Evolutionary conservation across 225 moss, liverwort and hornwort species (phyloP).

Genomic region (Sphagnum contortum): DNA sequence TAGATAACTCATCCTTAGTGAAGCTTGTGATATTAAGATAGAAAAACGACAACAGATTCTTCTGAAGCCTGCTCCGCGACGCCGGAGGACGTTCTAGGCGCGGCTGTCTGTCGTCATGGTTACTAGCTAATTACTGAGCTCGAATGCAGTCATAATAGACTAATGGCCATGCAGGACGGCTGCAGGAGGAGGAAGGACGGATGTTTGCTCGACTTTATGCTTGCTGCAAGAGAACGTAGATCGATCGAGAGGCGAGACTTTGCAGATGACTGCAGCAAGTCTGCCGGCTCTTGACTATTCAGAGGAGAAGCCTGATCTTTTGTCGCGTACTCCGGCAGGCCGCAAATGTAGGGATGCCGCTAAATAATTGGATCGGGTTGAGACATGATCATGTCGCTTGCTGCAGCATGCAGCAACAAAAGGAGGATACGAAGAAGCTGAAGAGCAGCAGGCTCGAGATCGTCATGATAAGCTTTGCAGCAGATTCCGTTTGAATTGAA

Average conservation of each 20-base stretch:
- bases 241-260: neutral
- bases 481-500: neutral
- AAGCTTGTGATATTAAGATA: too few relatives aligned
- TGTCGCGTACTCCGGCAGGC: neutral
- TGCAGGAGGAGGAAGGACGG: slow-evolving; percentile 17
- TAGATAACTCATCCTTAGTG: too few relatives aligned
- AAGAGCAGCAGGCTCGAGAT: too few relatives aligned
- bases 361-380: too few relatives aligned
- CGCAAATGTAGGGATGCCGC: too few relatives aligned
- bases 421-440: neutral
- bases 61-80: too few relatives aligned
- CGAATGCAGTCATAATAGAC: neutral
- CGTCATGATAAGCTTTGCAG: too few relatives aligned
- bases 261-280: neutral
- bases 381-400: too few relatives aligned
- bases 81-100: too few relatives aligned
- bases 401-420: neutral
- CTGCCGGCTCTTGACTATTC: neutral
- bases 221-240: slow-evolving; percentile 13
- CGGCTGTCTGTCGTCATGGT: too few relatives aligned
- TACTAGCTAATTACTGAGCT: too few relatives aligned
- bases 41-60: too few relatives aligned
- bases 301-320: neutral
- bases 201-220: slow-evolving; percentile 12
- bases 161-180: slow-evolving; percentile 16